Evolutionary conservation across 1,139 yeast genomes (phyloP).

Genomic region (Kodamaea derodonti): DNA sequence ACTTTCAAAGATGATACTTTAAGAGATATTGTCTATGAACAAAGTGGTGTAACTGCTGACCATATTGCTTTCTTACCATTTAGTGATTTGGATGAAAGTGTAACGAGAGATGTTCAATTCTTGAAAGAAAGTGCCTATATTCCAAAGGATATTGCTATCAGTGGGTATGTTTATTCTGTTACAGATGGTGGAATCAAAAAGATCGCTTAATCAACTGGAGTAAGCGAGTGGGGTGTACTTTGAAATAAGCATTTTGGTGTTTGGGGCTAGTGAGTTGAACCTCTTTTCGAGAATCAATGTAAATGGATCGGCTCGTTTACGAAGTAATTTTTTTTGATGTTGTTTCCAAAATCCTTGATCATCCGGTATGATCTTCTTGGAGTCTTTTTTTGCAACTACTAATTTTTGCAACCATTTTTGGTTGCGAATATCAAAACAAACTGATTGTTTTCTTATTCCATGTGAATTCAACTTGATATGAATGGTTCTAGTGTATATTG

Average conservation of each 20-base stretch:
- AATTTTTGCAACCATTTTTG: too few species aligned
- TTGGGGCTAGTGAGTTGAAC: too few species aligned
- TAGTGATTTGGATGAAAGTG: constrained; percentile 28
- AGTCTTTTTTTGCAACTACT: too few species aligned
- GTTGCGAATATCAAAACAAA: too few species aligned
- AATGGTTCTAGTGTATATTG: too few species aligned
- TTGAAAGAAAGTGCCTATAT: constrained; percentile 19
- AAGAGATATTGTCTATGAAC: constrained; percentile 22
- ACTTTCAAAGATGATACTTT: constrained; percentile 31
- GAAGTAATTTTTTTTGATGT: too few species aligned
- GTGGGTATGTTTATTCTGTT: constrained; percentile 39
- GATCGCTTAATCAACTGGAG: constrained; percentile 13
- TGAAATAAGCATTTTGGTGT: not conserved
- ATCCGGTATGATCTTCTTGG: too few species aligned
- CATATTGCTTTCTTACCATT: constrained; percentile 33
- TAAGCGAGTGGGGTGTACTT: not conserved
- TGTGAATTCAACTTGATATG: too few species aligned
- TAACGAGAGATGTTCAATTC: constrained; percentile 30
- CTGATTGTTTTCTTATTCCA: too few species aligned
- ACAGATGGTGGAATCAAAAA: constrained; percentile 27
- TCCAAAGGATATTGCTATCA: constrained; percentile 25
- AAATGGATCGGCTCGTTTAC: too few species aligned
- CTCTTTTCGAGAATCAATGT: too few species aligned
- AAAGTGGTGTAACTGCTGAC: constrained; percentile 26
- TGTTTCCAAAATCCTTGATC: too few species aligned